These are phyloP conservation scores for Pichia paraexigua DNA, from an alignment of 805 yeast genomes.

Conservation along the genomic window DNA sequence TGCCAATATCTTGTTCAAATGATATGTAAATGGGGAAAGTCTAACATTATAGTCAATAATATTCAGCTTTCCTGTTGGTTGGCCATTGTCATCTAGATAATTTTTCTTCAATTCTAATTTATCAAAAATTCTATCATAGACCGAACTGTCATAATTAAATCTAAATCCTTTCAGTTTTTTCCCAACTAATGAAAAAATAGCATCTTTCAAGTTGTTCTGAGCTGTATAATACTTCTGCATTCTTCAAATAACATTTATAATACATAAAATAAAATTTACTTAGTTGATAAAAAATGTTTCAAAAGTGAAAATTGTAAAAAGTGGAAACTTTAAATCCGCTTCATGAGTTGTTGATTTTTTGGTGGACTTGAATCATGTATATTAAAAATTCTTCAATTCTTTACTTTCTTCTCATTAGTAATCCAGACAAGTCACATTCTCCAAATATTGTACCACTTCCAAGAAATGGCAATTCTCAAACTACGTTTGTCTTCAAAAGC, in stretches of 20 bases:
- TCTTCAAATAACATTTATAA: not conserved
- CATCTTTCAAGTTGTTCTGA: slow-evolving; percentile 3
- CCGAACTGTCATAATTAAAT: slow-evolving; percentile 11
- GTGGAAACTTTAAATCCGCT: not conserved
- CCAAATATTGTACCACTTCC: not conserved
- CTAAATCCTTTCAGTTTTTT: slow-evolving; percentile 8
- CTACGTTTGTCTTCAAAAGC: slow-evolving; percentile 3
- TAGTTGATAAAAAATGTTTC: not conserved
- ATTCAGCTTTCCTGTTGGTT: slow-evolving; percentile 31
- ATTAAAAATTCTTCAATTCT: too few species aligned
- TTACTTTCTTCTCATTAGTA: too few species aligned
- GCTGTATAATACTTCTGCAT: slow-evolving; percentile 13
- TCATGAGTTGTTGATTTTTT: not conserved
- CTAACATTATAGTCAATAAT: slow-evolving; percentile 58
- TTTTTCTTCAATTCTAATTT: slow-evolving; percentile 34
- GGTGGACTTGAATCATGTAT: too few species aligned
- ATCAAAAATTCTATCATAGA: slow-evolving; percentile 33
- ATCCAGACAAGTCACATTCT: not conserved
- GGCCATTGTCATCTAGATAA: slow-evolving; percentile 22
- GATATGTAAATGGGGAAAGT: slow-evolving; percentile 50
- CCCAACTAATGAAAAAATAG: not conserved
- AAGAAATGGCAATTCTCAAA: slow-evolving; percentile 5
- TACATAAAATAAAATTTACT: not conserved
- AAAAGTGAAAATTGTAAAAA: not conserved
- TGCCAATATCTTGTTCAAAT: slow-evolving; percentile 48